Percentiles rank a stretch among this genome's conserved stretches.
Evolutionary conservation across 1,284 basidiomycete species (phyloP).

Genomic region (Leccinum ponderosum): DNA sequence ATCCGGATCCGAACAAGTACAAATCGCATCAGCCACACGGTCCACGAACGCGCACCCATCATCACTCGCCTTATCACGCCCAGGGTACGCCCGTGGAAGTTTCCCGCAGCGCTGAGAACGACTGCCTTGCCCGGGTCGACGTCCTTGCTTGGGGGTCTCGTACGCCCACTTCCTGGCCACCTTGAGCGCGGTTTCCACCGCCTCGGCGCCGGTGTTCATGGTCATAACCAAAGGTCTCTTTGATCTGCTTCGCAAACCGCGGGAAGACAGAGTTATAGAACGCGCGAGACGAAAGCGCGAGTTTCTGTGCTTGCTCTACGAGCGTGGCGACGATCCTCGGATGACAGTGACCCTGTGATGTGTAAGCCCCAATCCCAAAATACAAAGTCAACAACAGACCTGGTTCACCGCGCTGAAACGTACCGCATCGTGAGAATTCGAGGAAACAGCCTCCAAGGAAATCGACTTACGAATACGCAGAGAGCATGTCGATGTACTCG

Average conservation of each 20-base stretch:
- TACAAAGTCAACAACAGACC: conserved; percentile 39
- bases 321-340: conserved; percentile 85
- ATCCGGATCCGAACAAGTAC: conserved; percentile 9
- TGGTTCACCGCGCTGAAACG: conserved; percentile 80
- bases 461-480: conserved; percentile 87
- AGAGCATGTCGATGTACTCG: conserved; percentile 95
- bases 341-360: conserved; percentile 87
- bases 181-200: conserved; percentile 89
- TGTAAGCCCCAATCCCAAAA: conserved; percentile 9
- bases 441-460: conserved; percentile 1
- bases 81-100: conserved; percentile 96
- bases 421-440: conserved; percentile 7
- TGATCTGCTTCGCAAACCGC: conserved; percentile 85
- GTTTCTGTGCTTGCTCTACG: conserved; percentile 82
- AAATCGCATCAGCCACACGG: conserved; percentile 9
- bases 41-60: not conserved
- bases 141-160: conserved; percentile 76
- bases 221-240: conserved; percentile 84
- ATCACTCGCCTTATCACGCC: conserved; percentile 75
- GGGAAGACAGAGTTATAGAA: conserved; percentile 96
- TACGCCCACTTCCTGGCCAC: conserved; percentile 94
- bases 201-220: conserved; percentile 99
- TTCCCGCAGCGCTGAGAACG: conserved; percentile 85
- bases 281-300: conserved; percentile 93
- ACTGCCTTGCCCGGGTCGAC: conserved; percentile 68